Conservation (phyloP, 2,329 filamentous ascomycete species). For the Stylonectria norvegica region DNA sequence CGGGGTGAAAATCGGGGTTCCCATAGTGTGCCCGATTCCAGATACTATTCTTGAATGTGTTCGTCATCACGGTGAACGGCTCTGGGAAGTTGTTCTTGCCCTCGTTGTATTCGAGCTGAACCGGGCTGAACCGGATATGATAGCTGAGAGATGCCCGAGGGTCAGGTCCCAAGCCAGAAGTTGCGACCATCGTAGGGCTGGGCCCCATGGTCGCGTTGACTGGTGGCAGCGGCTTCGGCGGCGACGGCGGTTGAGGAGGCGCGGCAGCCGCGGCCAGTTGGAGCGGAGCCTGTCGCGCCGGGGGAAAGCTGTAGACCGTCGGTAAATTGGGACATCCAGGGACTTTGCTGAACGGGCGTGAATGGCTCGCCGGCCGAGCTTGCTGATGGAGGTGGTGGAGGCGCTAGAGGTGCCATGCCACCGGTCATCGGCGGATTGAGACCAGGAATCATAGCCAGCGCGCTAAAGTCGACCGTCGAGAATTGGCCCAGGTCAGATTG, state of each 20-base stretch:
- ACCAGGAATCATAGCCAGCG: slow-evolving; percentile 47
- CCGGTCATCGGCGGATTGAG: slow-evolving; percentile 29
- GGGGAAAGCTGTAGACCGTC: slow-evolving; percentile 23
- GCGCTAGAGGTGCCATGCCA: slow-evolving; percentile 33
- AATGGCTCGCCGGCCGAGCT: slow-evolving; percentile 29
- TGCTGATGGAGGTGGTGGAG: slow-evolving; percentile 29
- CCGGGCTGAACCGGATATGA: slow-evolving; percentile 48
- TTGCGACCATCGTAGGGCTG: slow-evolving; percentile 17
- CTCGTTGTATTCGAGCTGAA: slow-evolving; percentile 48
- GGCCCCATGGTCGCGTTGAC: slow-evolving; percentile 16
- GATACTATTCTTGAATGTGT: slow-evolving; percentile 63
- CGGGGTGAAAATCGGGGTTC: slow-evolving; percentile 53
- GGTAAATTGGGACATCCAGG: slow-evolving; percentile 36
- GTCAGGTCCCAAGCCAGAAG: slow-evolving; percentile 15
- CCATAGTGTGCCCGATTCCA: slow-evolving; percentile 66
- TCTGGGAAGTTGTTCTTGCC: slow-evolving; percentile 42
- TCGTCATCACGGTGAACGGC: slow-evolving; percentile 49
- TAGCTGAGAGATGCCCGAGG: slow-evolving; percentile 23
- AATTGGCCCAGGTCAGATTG: slow-evolving; percentile 40
- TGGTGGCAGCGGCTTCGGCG: slow-evolving; percentile 32
- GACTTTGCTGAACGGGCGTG: slow-evolving; percentile 33
- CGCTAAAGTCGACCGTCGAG: slow-evolving; percentile 40
- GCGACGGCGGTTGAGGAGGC: slow-evolving; percentile 28
- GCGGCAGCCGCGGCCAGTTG: slow-evolving; percentile 30
- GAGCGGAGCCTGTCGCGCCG: slow-evolving; percentile 18